Evolutionary conservation across 352 stramenopile genomes (phyloP).

Genomic region (Achlya hypogyna): DNA sequence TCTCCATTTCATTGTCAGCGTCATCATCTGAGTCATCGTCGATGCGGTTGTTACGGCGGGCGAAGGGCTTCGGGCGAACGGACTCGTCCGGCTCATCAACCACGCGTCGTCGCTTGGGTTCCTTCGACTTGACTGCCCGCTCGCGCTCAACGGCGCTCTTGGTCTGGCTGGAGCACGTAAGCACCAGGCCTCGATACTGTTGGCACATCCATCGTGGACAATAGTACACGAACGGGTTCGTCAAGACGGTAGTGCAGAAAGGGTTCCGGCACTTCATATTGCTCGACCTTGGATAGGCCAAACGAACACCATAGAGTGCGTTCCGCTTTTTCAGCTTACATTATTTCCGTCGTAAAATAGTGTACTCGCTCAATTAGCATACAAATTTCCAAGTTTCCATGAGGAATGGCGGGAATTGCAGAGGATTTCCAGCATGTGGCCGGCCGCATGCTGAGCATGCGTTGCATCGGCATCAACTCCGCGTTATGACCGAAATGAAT

Average conservation of each 20-base stretch:
- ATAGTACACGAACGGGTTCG: conserved; percentile 14
- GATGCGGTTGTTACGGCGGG: neutral
- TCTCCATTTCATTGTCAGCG: neutral
- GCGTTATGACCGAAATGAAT: too few species aligned
- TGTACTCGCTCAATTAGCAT: neutral
- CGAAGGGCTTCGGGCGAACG: too few species aligned
- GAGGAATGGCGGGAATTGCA: neutral
- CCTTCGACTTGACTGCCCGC: neutral
- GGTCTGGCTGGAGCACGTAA: neutral
- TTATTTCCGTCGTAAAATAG: neutral
- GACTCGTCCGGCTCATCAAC: neutral
- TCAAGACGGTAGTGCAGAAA: neutral
- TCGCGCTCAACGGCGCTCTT: neutral
- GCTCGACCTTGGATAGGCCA: neutral
- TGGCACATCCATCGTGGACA: conserved; percentile 18
- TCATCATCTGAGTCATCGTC: neutral
- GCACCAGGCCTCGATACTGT: conserved; percentile 1
- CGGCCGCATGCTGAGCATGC: too few species aligned
- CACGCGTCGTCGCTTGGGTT: neutral
- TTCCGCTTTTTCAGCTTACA: neutral
- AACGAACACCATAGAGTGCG: neutral
- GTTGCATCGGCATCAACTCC: too few species aligned
- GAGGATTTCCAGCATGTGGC: neutral
- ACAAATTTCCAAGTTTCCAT: neutral
- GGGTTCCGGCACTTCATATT: conserved; percentile 7